A percentile compares a stretch with the other conserved stretches of the same genome.
Conservation (phyloP, 1,284 basidiomycete species). For the Cutaneotrichosporon sp. region DNA sequence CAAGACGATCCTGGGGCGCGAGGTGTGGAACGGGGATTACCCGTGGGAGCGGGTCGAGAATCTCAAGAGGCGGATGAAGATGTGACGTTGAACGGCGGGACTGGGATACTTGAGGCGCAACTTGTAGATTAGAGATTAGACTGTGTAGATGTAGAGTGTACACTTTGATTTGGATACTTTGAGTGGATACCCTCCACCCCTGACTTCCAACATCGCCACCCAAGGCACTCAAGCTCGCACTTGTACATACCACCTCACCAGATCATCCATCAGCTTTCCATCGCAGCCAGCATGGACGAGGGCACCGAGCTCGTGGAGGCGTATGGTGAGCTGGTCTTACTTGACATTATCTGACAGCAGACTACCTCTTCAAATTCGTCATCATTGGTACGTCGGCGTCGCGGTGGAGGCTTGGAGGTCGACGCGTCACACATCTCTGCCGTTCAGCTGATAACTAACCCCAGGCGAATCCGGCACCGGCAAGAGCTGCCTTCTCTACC, state of each 20-base stretch:
- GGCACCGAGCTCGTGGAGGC: constrained; percentile 89
- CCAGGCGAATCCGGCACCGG: constrained; percentile 92
- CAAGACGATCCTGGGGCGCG: constrained; percentile 21
- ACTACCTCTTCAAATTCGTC: constrained; percentile 97
- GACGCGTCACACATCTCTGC: background rate
- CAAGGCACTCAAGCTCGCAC: background rate
- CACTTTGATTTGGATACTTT: background rate
- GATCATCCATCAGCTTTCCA: background rate
- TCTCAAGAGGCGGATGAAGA: constrained; percentile 17
- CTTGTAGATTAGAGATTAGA: background rate
- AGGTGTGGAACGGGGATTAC: constrained; percentile 41
- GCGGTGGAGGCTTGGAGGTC: background rate
- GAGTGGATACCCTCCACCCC: background rate
- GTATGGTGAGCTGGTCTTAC: constrained; percentile 64
- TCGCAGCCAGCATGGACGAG: constrained; percentile 47
- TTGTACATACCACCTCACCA: background rate
- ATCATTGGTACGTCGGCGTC: constrained; percentile 68
- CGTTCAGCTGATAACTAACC: constrained; percentile 7
- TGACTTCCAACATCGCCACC: background rate
- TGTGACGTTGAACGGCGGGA: background rate
- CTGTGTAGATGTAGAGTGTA: background rate
- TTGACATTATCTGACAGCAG: constrained; percentile 54
- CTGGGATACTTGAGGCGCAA: background rate
- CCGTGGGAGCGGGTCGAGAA: constrained; percentile 27
- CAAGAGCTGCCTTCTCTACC: constrained; percentile 92